A percentile compares a stretch with the other conserved stretches of the same genome.
Evolutionary conservation across 73 alveolate genomes (phyloP).

Genomic region (Tetrahymena malaccensis): DNA sequence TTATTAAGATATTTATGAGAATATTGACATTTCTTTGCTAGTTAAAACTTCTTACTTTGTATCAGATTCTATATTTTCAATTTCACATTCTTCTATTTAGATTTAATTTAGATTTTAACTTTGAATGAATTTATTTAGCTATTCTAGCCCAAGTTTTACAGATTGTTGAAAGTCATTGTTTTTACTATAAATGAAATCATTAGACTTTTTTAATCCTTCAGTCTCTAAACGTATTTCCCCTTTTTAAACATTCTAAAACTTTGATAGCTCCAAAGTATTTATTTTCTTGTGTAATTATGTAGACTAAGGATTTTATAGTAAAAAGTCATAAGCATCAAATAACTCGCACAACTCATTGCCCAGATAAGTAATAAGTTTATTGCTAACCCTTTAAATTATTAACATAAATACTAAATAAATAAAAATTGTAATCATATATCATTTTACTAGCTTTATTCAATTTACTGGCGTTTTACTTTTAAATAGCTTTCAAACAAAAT

Average conservation of each 20-base stretch:
- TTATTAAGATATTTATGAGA: background rate
- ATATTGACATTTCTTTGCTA: background rate
- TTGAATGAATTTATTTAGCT: background rate
- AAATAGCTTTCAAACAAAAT: background rate
- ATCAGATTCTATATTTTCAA: background rate
- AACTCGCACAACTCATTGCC: background rate
- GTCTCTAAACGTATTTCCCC: background rate
- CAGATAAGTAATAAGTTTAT: background rate
- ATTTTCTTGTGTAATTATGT: background rate
- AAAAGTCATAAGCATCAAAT: background rate
- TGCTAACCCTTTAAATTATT: background rate
- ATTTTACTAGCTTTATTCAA: background rate
- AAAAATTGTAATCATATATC: background rate
- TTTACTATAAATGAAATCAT: background rate
- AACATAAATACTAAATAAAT: background rate
- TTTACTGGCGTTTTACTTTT: background rate
- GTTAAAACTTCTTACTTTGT: background rate
- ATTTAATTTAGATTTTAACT: background rate
- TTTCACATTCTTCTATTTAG: background rate
- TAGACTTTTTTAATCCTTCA: background rate
- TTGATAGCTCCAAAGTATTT: background rate
- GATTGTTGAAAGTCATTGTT: background rate
- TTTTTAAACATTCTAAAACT: background rate
- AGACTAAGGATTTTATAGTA: background rate
- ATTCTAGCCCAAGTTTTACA: background rate